Conservation (phyloP, 1,139 yeast species). For the Candida sanyaensis region DNA sequence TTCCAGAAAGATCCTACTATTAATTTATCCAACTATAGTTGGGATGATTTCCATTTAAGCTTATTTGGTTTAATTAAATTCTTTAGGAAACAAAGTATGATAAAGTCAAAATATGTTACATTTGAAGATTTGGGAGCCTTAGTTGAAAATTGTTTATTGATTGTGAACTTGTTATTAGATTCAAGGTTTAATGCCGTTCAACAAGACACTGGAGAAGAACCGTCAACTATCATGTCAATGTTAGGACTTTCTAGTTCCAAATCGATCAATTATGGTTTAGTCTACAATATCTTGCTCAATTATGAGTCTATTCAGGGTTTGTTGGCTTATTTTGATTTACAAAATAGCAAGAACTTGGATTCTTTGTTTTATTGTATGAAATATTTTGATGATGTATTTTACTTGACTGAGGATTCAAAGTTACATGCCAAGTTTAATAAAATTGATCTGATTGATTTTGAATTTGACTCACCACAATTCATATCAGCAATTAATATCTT, state of each 20-base stretch:
- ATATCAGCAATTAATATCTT: slow-evolving; percentile 11
- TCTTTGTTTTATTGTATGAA: slow-evolving; percentile 23
- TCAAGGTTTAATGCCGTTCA: slow-evolving; percentile 16
- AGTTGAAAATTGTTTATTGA: slow-evolving; percentile 28
- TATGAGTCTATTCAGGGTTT: slow-evolving; percentile 25
- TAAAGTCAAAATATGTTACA: slow-evolving; percentile 19
- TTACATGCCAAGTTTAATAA: slow-evolving; percentile 13
- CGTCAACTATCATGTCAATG: slow-evolving; percentile 1
- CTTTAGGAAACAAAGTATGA: slow-evolving; percentile 22
- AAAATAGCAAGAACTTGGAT: slow-evolving; percentile 12
- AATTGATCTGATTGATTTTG: slow-evolving; percentile 25
- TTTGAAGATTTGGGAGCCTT: slow-evolving; percentile 18
- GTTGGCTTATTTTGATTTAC: slow-evolving; percentile 14
- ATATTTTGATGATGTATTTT: slow-evolving; percentile 20
- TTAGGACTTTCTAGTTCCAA: slow-evolving; percentile 16
- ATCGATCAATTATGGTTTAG: slow-evolving; percentile 25
- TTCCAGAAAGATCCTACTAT: slow-evolving; percentile 10
- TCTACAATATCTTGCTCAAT: slow-evolving; percentile 35
- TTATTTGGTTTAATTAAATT: slow-evolving; percentile 28
- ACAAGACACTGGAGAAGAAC: slow-evolving; percentile 15
- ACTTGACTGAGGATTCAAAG: slow-evolving; percentile 23
- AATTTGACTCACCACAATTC: slow-evolving; percentile 34
- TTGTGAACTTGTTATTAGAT: slow-evolving; percentile 23
- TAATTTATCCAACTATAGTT: slow-evolving; percentile 22
- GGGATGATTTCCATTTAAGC: slow-evolving; percentile 32